phyloP scores from a whole-genome alignment of 192 early-diverging fungal genomes.

The Backusella circina region DNA sequence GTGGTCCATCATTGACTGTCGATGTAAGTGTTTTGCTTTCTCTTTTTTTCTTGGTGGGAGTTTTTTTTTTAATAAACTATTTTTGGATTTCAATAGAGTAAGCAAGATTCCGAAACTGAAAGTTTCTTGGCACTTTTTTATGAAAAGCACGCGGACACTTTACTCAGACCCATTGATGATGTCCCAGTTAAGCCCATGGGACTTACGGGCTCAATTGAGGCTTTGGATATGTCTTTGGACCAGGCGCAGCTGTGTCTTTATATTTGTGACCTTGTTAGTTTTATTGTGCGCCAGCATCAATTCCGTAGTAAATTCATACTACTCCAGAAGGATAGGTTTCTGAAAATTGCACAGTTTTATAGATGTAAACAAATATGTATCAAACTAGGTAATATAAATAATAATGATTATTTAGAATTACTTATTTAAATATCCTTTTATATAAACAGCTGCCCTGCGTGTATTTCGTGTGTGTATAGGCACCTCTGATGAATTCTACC shows the following conservation, averaged over 20 bases:
- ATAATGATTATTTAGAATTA: too few relatives aligned
- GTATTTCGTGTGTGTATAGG: conserved; percentile 77
- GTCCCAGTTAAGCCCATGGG: conserved; percentile 38
- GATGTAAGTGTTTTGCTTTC: conserved; percentile 25
- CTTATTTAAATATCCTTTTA: too few relatives aligned
- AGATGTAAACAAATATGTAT: conserved; percentile 64
- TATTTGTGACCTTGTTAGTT: conserved; percentile 77
- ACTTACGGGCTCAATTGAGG: conserved; percentile 8
- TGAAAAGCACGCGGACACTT: conserved; percentile 50
- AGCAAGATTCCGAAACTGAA: conserved; percentile 59
- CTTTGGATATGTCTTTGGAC: conserved; percentile 20
- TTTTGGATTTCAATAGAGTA: neutral
- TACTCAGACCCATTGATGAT: conserved; percentile 63
- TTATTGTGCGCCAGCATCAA: conserved; percentile 66
- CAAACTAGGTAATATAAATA: conserved; percentile 50
- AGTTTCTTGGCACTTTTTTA: conserved; percentile 83
- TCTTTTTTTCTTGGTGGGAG: neutral
- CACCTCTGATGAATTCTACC: conserved; percentile 80
- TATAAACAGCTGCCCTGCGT: conserved; percentile 73
- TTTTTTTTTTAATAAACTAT: neutral
- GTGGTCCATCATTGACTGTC: conserved; percentile 28
- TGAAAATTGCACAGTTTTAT: conserved; percentile 63
- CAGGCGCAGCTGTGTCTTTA: conserved; percentile 46
- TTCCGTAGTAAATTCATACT: conserved; percentile 78
- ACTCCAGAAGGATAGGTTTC: conserved; percentile 55